These are phyloP conservation scores for Tillandsia fasciculata DNA, from an alignment of 176 grass and related monocot species.

Conservation along the genomic window DNA sequence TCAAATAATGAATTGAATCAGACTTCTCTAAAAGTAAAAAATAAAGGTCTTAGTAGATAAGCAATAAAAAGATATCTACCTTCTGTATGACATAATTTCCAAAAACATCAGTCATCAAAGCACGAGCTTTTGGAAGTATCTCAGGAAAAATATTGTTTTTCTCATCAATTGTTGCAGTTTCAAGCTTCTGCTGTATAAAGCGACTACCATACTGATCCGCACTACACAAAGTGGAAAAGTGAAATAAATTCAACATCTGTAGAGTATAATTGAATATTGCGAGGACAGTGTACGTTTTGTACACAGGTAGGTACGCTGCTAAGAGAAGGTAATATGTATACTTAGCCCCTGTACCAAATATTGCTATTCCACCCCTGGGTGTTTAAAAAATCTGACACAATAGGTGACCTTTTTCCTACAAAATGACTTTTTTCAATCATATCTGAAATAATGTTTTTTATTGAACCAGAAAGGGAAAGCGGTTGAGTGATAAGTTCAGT, in stretches of 20 bases:
- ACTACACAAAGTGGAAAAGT: conserved; percentile 29
- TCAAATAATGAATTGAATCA: background rate
- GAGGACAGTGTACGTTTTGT: background rate
- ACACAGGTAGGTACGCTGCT: no score
- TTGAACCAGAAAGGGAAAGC: no score
- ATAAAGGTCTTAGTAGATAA: conserved; percentile 4
- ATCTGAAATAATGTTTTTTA: no score
- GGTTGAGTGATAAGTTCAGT: no score
- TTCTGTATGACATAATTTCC: conserved; percentile 99
- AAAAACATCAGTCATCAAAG: conserved; percentile 98
- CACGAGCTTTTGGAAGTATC: conserved; percentile 78
- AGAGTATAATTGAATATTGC: conserved; percentile 10
- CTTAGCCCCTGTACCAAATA: no score
- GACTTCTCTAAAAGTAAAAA: no score
- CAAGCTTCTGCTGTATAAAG: conserved; percentile 98
- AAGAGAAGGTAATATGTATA: background rate
- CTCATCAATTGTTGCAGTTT: conserved; percentile 78
- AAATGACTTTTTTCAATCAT: no score
- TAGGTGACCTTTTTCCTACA: no score
- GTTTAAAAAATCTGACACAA: no score
- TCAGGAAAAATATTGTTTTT: conserved; percentile 90
- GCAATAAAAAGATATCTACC: conserved; percentile 33
- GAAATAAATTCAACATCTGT: conserved; percentile 5
- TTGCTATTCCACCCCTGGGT: no score
- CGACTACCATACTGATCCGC: conserved; percentile 95